Percentiles rank a stretch among this genome's conserved stretches.
Conservation (phyloP, 108 stramenopile genomes). For the Cylindrotheca closterium region DNA sequence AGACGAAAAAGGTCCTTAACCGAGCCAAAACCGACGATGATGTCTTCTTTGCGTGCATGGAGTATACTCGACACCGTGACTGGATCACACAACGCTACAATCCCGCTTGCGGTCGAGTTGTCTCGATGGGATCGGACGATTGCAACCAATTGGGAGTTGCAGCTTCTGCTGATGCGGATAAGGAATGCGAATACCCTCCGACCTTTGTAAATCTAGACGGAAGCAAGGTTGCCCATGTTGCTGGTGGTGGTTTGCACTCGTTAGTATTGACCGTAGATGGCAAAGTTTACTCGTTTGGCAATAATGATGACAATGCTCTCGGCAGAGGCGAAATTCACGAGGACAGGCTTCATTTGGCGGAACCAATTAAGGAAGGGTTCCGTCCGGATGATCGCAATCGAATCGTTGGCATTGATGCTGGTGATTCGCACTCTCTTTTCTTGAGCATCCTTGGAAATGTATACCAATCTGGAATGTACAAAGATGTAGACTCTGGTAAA, state of each 20-base stretch:
- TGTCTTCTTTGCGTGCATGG: not conserved
- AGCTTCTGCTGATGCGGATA: conserved; percentile 9
- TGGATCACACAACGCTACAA: not conserved
- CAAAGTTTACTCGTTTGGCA: conserved; percentile 87
- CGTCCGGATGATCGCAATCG: conserved; percentile 19
- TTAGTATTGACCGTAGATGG: conserved; percentile 69
- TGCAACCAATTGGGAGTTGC: conserved; percentile 5
- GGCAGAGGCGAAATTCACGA: conserved; percentile 40
- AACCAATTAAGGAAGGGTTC: conserved; percentile 12
- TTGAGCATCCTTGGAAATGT: conserved; percentile 61
- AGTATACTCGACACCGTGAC: conserved; percentile 1
- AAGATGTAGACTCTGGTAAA: conserved; percentile 59
- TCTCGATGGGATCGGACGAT: conserved; percentile 17
- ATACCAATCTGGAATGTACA: conserved; percentile 67
- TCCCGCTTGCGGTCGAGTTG: not conserved
- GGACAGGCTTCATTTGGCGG: conserved; percentile 2
- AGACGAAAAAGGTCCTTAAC: not conserved
- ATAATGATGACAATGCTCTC: conserved; percentile 83
- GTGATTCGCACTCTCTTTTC: conserved; percentile 75
- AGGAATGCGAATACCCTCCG: conserved; percentile 23
- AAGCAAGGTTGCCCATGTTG: conserved; percentile 41
- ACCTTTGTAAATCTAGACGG: conserved; percentile 12
- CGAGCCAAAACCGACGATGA: not conserved
- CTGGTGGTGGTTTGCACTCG: conserved; percentile 82
- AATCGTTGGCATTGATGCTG: conserved; percentile 69